These are phyloP conservation scores for Setaria italica DNA, from an alignment of 202 grass and related monocot species.

Conservation along the genomic window DNA sequence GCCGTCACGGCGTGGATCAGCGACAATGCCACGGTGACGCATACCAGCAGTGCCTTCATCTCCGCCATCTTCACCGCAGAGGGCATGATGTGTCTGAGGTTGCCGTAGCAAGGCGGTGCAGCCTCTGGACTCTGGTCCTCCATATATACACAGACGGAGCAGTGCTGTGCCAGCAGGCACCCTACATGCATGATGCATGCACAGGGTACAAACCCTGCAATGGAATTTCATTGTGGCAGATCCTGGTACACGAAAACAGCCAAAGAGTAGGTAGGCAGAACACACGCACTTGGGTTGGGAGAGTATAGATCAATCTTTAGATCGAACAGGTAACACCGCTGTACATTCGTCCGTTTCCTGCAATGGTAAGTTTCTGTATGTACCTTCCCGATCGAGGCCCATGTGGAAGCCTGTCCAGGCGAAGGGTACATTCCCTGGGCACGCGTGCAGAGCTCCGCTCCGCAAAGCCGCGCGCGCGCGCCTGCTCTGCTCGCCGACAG, in stretches of 20 bases:
- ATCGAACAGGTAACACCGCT: background rate
- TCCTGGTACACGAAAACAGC: conserved; percentile 15
- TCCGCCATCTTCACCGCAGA: conserved; percentile 35
- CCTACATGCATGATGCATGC: background rate
- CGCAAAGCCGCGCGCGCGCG: background rate
- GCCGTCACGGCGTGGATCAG: conserved; percentile 42
- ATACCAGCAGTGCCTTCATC: conserved; percentile 31
- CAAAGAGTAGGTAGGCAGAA: conserved; percentile 32
- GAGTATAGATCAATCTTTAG: conserved; percentile 26
- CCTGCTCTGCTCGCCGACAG: conserved; percentile 43
- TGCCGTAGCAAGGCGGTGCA: background rate
- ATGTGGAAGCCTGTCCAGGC: background rate
- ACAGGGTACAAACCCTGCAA: background rate
- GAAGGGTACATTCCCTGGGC: conserved; percentile 9
- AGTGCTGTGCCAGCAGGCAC: background rate
- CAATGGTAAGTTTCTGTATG: background rate
- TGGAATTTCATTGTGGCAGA: conserved; percentile 34
- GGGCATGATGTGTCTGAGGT: conserved; percentile 13
- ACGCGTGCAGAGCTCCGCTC: background rate
- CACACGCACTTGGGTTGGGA: background rate
- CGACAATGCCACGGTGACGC: conserved; percentile 1
- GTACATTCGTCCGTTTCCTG: conserved; percentile 8
- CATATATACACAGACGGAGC: conserved; percentile 25
- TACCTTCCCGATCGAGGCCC: background rate
- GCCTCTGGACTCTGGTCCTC: background rate